Evolutionary conservation across 139 green algal species (phyloP), one percentile per base, ranked within the genome.

Genomic region (Auxenochlorella pyrenoidosa): DNA sequence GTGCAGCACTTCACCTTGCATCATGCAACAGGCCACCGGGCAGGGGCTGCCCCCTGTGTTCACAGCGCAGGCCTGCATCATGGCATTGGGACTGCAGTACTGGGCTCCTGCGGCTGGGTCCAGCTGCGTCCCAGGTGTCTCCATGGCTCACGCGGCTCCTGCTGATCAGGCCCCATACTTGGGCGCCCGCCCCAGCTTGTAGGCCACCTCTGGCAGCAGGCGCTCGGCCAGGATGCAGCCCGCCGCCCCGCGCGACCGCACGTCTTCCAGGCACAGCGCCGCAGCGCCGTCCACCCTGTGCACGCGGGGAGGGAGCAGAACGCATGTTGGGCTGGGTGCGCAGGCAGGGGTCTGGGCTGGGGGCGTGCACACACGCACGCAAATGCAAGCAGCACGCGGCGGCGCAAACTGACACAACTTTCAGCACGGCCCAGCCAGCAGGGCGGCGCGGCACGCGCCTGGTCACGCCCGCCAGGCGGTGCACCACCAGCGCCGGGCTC

Each of bases 151-250:
- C 18, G 16, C 32, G 32, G 63, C 30, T 21, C 10, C 32, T 54
- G n/a, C n/a, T 19, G 32, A 2, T 85, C 63, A 97, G 10, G 94
- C 94, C 0, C 94, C 94, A 71, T 97, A 97, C 89, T 97, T 97
- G 13, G 88, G 86, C 0, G 93, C 93, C 6, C 92, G 83, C 0
- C 90, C 94, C 44, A 97, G 75, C 84, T 96, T 97, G 86, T 95
- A 97, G 0, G 92, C 90, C 16, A 97, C 63, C 86, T 97, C 94
- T 34, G 87, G 91, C 72, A 97, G 60, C 68, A 97, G 41, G 41
- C 93, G 87, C 41, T 96, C 93, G 34, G 85, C 77, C 58, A 95
- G 40, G 26, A 96, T 91, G 28, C 75, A 83, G 32, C 88, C 81
- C 19, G 24, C 47, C 0, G 87, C 92, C 22, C 94, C 94, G 24